A percentile compares a stretch with the other conserved stretches of the same genome.
These are phyloP conservation scores for Angomonas desouzai DNA, from an alignment of 208 protist species.

Conservation along the genomic window DNA sequence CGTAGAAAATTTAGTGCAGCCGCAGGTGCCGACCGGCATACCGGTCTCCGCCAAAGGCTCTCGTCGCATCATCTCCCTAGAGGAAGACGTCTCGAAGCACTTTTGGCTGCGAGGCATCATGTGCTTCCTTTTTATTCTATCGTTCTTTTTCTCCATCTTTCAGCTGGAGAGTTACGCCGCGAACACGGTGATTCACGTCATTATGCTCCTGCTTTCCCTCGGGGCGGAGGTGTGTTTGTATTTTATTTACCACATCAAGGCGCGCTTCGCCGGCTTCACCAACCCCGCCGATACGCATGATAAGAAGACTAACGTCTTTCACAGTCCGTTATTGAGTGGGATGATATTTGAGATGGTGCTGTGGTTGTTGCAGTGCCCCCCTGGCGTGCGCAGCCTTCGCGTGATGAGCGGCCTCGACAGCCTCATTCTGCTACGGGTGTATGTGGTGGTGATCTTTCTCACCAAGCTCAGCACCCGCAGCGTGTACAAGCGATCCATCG, in stretches of 20 bases:
- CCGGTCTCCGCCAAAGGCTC: slow-evolving; percentile 21
- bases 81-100: slow-evolving; percentile 31
- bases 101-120: slow-evolving; percentile 49
- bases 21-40: slow-evolving; percentile 36
- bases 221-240: slow-evolving; percentile 44
- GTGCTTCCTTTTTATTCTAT: slow-evolving; percentile 49
- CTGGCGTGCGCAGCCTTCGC: slow-evolving; percentile 22
- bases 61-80: slow-evolving; percentile 31
- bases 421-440: slow-evolving; percentile 58
- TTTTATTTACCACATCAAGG: slow-evolving; percentile 52
- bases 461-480: slow-evolving; percentile 26
- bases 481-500: slow-evolving; percentile 47
- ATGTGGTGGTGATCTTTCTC: slow-evolving; percentile 57
- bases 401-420: slow-evolving; percentile 40
- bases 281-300: slow-evolving; percentile 24
- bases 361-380: slow-evolving; percentile 66
- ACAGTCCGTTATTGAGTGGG: slow-evolving; percentile 42
- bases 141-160: slow-evolving; percentile 45
- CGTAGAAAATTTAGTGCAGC: slow-evolving; percentile 31
- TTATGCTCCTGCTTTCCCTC: slow-evolving; percentile 47
- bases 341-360: slow-evolving; percentile 58
- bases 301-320: slow-evolving; percentile 23
- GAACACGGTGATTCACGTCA: slow-evolving; percentile 35
- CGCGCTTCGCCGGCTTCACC: slow-evolving; percentile 43
- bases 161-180: slow-evolving; percentile 29